Base-by-base conservation (phyloP, 768 basidiomycete species). In the Amanita molliuscula region DNA sequence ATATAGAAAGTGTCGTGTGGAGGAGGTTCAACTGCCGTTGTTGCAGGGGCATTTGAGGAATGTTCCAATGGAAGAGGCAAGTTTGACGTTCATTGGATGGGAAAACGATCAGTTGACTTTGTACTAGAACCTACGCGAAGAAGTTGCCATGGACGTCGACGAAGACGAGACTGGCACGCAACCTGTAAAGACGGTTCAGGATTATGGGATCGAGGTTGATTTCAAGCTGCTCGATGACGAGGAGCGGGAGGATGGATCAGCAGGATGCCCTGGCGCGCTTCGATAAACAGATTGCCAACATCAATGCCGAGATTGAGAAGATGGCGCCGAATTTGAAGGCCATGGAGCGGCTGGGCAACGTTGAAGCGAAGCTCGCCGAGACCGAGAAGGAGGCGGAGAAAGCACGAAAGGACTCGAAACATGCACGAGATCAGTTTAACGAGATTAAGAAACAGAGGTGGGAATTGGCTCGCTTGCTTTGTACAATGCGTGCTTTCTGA, bases 291-390 rank as follows among this genome's bases (percentile, higher is more conserved):
- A 81, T 96, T 35, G 58, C 73, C 6, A 87, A 83, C 58, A 67
- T 92, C 23, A 78, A 71, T 47, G 66, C 72, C 9, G 94, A 97
- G 55, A 93, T 97, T 46, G 91, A 94, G 58, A 77, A 80, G 45
- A 89, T 98, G 84, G 88, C 91, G 1, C 94, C 95, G 9, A 99
- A 98, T 62, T 74, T 97, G 79, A 98, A 98, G 64, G 95, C 95
- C 0, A 87, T 94, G 56, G 93, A 97, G 55, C 73, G 84, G 51
- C 71, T 93, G 23, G 91, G 90, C 47, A 84, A 90, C 54, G 87
- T 90, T 2, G 84, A 97, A 63, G 70, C 74, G 2, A 92, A 89
- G 59, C 74, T 98, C 13, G 76, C 81, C 1, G 87, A 91, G 50
- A 94, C 92, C 0, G 94, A 97, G 67, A 81, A 76, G 53, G 95